Base-by-base conservation (phyloP, 352 stramenopile species). In the Globisporangium megalacanthum region DNA sequence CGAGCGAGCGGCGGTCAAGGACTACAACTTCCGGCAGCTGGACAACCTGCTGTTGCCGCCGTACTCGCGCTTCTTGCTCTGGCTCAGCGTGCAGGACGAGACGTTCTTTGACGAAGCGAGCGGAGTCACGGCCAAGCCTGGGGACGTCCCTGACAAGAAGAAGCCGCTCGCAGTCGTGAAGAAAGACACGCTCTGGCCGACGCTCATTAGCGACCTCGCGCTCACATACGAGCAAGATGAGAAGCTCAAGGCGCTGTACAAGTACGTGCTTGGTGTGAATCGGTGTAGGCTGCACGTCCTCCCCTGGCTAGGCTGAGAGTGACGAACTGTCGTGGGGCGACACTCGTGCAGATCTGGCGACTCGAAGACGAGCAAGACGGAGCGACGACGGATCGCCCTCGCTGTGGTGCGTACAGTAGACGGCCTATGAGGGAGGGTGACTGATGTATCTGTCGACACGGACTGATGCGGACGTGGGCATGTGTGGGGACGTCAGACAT, bases 191-290 rank as follows among this genome's bases (percentile, higher is more conserved):
- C 71, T 95, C 6, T 95, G 86, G 86, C 73, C 81, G 31, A 88
- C 83, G 8, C 55, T 95, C 37, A 91, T 86, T 6, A 66, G 50
- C 39, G 86, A 94, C 47, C 68, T 95, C 11, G 77, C 80, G 17
- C 70, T 95, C 22, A 95, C 86, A 4, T 95, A 95, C 60, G 86
- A 95, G 39, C 86, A 95, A 62, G 86, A 95, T 54, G 86, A 95
- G 61, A 95, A 95, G 58, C 77, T 95, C 55, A 92, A 92, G 65
- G 78, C 78, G 5, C 57, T 93, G 7, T 95, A 95, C 71, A 94
- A 92, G 84, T 90, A 70, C 50, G 77, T 69, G 10, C 8, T 37
- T 51, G n/a, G 46, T 51, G 5, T 36, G 46, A 3, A 51, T 50
- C n/a, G 3, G 15, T 5, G 31, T 4, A 4, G n/a, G 10, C 36